These are phyloP conservation scores for Aspergillus leporis DNA, from an alignment of 495 filamentous ascomycete species.

Conservation along the genomic window DNA sequence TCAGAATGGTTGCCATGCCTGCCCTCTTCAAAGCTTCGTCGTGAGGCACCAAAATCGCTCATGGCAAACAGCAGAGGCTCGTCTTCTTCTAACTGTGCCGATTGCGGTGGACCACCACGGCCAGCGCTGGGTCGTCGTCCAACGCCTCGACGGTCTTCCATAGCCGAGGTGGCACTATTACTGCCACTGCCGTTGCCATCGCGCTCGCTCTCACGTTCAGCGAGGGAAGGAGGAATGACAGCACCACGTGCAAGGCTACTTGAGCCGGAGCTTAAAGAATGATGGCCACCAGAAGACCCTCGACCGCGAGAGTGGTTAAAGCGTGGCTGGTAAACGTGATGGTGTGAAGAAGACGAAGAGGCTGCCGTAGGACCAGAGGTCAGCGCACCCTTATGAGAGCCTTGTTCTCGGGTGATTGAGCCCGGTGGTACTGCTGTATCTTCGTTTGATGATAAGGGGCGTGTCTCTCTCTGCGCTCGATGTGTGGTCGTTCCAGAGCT, in stretches of 20 bases:
- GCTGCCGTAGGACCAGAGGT: constrained; percentile 39
- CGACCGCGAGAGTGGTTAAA: constrained; percentile 44
- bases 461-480: constrained; percentile 29
- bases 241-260: constrained; percentile 43
- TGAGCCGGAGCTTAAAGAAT: constrained; percentile 46
- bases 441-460: constrained; percentile 28
- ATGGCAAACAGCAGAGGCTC: constrained; percentile 85
- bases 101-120: constrained; percentile 35
- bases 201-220: constrained; percentile 41
- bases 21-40: constrained; percentile 74
- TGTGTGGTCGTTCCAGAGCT: constrained; percentile 22
- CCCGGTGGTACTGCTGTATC: constrained; percentile 43
- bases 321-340: constrained; percentile 42
- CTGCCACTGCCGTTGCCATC: constrained; percentile 56
- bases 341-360: constrained; percentile 32
- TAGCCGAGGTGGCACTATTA: constrained; percentile 44
- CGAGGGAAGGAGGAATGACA: constrained; percentile 34
- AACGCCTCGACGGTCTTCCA: constrained; percentile 38
- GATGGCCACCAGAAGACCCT: constrained; percentile 41
- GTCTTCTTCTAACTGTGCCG: constrained; percentile 58
- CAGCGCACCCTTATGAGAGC: constrained; percentile 33
- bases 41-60: constrained; percentile 73
- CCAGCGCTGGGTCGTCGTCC: constrained; percentile 36
- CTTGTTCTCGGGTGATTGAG: constrained; percentile 40
- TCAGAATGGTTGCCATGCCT: constrained; percentile 48